A percentile compares a stretch with the other conserved stretches of the same genome.
Conservation (phyloP, 306 rosid genomes). For the Chamaecrista fasciculata region DNA sequence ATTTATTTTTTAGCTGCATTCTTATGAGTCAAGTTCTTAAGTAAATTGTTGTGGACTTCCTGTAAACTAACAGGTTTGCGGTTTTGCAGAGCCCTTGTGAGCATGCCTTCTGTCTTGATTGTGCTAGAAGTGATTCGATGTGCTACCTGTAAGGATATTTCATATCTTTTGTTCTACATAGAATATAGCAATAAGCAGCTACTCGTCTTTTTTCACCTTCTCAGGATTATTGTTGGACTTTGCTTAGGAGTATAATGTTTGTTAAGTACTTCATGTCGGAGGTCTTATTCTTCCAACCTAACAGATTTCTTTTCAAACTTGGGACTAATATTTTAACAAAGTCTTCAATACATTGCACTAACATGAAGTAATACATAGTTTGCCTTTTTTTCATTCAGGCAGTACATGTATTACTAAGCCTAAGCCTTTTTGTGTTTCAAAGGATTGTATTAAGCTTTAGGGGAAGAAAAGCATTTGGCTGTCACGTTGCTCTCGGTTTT, state of each 20-base stretch:
- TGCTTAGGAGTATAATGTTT: neutral
- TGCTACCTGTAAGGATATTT: constrained; percentile 88
- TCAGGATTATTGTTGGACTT: neutral
- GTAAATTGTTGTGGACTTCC: neutral
- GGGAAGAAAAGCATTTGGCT: neutral
- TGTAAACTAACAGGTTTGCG: constrained; percentile 20
- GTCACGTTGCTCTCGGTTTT: neutral
- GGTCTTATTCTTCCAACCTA: neutral
- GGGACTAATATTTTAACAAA: neutral
- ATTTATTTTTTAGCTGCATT: neutral
- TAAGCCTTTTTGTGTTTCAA: neutral
- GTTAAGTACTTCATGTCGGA: neutral
- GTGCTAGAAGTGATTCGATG: constrained; percentile 92
- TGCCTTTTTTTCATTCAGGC: neutral
- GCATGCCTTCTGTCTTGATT: constrained; percentile 74
- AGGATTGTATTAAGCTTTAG: neutral
- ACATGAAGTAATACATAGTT: neutral
- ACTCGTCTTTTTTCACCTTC: constrained; percentile 27
- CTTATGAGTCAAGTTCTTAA: constrained; percentile 2
- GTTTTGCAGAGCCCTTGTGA: constrained; percentile 96
- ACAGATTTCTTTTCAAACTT: neutral
- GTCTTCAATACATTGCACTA: neutral
- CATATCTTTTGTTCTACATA: constrained; percentile 26
- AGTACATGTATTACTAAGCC: neutral
- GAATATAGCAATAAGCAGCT: neutral